Evolutionary conservation across 257 asterid species (phyloP).

Genomic region (Salvia miltiorrhiza): DNA sequence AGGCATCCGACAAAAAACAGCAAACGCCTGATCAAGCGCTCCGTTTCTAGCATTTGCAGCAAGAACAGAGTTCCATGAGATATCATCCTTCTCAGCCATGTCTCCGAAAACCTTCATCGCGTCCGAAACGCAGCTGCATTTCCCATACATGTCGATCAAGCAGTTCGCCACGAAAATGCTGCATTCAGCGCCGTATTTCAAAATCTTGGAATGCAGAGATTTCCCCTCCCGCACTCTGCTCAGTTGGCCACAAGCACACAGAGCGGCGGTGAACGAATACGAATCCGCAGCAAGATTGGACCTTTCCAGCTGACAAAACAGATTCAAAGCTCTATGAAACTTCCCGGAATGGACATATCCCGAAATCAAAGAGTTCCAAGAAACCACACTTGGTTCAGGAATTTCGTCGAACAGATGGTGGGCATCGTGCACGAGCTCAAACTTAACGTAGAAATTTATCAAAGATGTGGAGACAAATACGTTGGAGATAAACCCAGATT

Average conservation of each 20-base stretch:
- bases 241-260: constrained; percentile 69
- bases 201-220: constrained; percentile 69
- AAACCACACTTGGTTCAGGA: constrained; percentile 62
- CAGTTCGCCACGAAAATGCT: constrained; percentile 32
- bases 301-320: constrained; percentile 51
- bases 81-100: constrained; percentile 44
- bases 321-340: constrained; percentile 44
- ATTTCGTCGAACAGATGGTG: constrained; percentile 57
- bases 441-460: constrained; percentile 43
- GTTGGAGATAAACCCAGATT: constrained; percentile 44
- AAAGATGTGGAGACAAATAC: constrained; percentile 49
- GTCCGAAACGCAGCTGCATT: constrained; percentile 52
- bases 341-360: constrained; percentile 67
- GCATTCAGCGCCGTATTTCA: constrained; percentile 53
- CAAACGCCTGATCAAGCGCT: constrained; percentile 48
- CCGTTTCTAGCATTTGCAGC: constrained; percentile 80
- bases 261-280: constrained; percentile 64
- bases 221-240: constrained; percentile 46
- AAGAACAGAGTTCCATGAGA: constrained; percentile 74
- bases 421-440: constrained; percentile 40
- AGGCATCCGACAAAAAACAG: constrained; percentile 50
- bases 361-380: constrained; percentile 86
- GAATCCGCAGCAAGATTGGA: constrained; percentile 56
- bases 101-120: constrained; percentile 40
- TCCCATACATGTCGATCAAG: constrained; percentile 80